Conservation (phyloP, 352 stramenopile species). For the Phytophthora constricta region DNA sequence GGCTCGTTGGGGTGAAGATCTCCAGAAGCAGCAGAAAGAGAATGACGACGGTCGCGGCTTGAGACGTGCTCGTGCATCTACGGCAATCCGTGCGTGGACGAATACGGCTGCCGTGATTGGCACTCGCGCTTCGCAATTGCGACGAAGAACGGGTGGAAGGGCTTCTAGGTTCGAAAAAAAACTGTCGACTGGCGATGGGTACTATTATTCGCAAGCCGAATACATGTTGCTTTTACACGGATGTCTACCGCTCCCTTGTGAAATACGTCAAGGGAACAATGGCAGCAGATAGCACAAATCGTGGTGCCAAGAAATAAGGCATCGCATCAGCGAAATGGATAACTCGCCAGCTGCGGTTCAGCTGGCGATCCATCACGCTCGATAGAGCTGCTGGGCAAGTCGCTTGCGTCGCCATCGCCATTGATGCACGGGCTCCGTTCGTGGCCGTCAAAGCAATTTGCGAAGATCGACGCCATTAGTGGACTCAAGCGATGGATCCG, state of each 20-base stretch:
- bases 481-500: neutral
- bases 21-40: conserved; percentile 41
- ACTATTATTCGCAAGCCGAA: neutral
- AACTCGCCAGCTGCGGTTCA: neutral
- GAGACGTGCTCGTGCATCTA: conserved; percentile 91
- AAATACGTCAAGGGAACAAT: too few relatives aligned
- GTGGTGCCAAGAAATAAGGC: too few relatives aligned
- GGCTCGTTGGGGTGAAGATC: conserved; percentile 47
- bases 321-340: neutral
- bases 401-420: too few relatives aligned
- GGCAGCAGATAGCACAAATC: too few relatives aligned
- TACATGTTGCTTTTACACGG: neutral
- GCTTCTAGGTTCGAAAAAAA: conserved; percentile 52
- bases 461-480: neutral
- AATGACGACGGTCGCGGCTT: conserved; percentile 67
- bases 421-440: neutral
- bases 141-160: conserved; percentile 90
- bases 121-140: conserved; percentile 84
- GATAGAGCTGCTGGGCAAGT: too few relatives aligned
- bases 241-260: too few relatives aligned
- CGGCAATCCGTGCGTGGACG: conserved; percentile 90
- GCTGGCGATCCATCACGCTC: neutral
- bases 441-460: neutral
- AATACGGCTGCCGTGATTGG: conserved; percentile 92
- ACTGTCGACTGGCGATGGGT: neutral